Conservation (phyloP, 2,329 filamentous ascomycete species). For the Xylaria sp. region DNA sequence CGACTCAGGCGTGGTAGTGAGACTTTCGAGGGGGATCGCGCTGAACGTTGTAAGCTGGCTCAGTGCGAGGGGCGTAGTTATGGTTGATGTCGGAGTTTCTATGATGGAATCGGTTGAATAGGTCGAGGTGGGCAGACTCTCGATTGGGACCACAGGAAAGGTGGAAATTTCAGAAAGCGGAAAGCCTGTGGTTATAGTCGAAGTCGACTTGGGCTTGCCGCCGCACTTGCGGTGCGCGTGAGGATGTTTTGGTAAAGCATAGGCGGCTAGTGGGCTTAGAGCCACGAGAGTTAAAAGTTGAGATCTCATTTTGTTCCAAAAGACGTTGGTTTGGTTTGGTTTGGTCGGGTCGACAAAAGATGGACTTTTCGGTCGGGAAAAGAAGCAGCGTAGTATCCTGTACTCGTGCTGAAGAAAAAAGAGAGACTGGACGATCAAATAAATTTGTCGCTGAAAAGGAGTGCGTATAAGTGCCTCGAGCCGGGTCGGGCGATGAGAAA, state of each 20-base stretch:
- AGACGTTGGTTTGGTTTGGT: neutral
- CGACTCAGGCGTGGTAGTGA: neutral
- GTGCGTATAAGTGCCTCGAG: constrained; percentile 31
- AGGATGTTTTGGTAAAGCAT: constrained; percentile 24
- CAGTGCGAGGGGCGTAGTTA: neutral
- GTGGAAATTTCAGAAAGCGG: constrained; percentile 23
- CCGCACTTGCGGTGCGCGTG: constrained; percentile 19
- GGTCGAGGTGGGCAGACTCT: constrained; percentile 21
- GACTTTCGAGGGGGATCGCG: constrained; percentile 6
- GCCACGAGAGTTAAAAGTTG: constrained; percentile 33
- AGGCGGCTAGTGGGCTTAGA: constrained; percentile 22
- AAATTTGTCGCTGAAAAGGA: constrained; percentile 14
- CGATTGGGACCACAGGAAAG: constrained; percentile 23
- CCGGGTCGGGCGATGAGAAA: constrained; percentile 29
- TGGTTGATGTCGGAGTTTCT: constrained; percentile 1
- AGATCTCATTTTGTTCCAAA: constrained; percentile 27
- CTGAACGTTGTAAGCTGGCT: constrained; percentile 5
- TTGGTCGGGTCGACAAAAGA: constrained; percentile 22
- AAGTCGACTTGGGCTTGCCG: constrained; percentile 19
- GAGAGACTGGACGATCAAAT: constrained; percentile 16
- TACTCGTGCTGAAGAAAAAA: constrained; percentile 13
- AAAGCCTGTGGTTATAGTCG: constrained; percentile 22
- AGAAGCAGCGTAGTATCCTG: constrained; percentile 22
- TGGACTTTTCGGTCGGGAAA: constrained; percentile 8
- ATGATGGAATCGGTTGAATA: constrained; percentile 14